Base-by-base conservation (phyloP, 345 rosid species). In the Carallia brachiata region DNA sequence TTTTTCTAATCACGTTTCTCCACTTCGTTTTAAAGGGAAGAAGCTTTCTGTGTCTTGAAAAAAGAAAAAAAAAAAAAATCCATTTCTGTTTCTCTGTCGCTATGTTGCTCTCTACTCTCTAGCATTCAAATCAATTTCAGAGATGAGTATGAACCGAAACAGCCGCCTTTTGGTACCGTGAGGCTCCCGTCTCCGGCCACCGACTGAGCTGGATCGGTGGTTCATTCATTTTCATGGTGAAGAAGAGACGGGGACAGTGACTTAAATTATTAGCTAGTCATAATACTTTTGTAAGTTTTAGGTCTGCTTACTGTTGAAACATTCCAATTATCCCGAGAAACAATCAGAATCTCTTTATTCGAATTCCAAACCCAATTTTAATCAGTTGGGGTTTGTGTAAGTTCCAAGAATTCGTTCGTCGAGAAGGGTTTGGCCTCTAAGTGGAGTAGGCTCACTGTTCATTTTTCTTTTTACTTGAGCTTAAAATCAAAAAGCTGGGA, bases 161-260 rank as follows among this genome's bases (percentile, higher is more conserved):
- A 70, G 81, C 87, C 78, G 85, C 86, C 81, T 67, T 62, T 69
- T 52, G 67, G 57, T 73, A 56, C 60, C 60, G 3, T 56, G 31
- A 56, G 60, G 2, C 32, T 56, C 15, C 59, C 53, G 72, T 40
- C 47, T 1, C 50, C 16, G 17, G 17, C 6, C 60, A 56, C 60
- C 60, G 34, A 56, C 17, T 56, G 16, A 23, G 15, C 31, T 56
- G 47, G 60, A 56, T 27, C 60, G 60, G 60, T 27, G 31, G 28
- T 56, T 56, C 15, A 27, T 19, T 55, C 5, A 28, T 9, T 27
- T 30, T 56, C 31, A 56, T 10, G 23, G 60, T 27, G 31, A 30
- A 30, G 27, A 2, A 32, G 34, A 52, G n/a, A 52, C n/a, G 18
- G 60, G 6, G 60, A 27, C 34, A 44, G 50, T 2, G 16, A 39